Evolutionary conservation across 2,329 filamentous ascomycete species (phyloP).

Genomic region (Hymenotorrendiella dingleyae): DNA sequence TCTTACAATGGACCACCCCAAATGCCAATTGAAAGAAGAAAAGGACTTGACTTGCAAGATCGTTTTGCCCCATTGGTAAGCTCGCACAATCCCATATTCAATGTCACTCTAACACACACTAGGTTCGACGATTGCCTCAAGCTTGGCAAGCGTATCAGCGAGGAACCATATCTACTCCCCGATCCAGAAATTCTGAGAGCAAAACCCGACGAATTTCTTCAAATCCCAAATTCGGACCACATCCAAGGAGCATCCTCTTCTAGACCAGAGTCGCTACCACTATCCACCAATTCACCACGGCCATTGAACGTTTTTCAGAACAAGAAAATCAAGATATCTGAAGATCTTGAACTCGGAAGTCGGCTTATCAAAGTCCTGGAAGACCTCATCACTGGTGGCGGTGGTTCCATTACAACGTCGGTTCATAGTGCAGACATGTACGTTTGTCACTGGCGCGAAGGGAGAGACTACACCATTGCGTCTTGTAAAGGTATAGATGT

Average conservation of each 20-base stretch:
- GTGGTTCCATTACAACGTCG: conserved; percentile 60
- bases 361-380: conserved; percentile 63
- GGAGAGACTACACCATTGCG: conserved; percentile 69
- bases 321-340: conserved; percentile 70
- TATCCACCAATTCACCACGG: conserved; percentile 40
- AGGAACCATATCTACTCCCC: conserved; percentile 78
- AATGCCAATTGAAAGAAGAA: conserved; percentile 55
- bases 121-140: conserved; percentile 97
- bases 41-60: conserved; percentile 72
- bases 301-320: conserved; percentile 69
- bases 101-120: conserved; percentile 22
- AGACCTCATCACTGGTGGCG: conserved; percentile 64
- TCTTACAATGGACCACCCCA: conserved; percentile 66
- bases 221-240: conserved; percentile 51
- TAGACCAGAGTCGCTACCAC: conserved; percentile 36
- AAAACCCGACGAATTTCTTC: conserved; percentile 48
- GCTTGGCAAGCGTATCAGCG: conserved; percentile 84
- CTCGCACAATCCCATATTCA: not conserved
- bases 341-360: conserved; percentile 64
- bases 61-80: conserved; percentile 84
- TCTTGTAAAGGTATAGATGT: conserved; percentile 75
- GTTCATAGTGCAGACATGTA: conserved; percentile 73
- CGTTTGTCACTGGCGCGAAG: conserved; percentile 82
- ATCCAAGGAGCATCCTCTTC: conserved; percentile 62
- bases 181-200: conserved; percentile 74